Percentiles rank a stretch among this genome's conserved stretches.
Evolutionary conservation across 2,329 filamentous ascomycete species (phyloP).

Genomic region (Aspergillus floridensis): DNA sequence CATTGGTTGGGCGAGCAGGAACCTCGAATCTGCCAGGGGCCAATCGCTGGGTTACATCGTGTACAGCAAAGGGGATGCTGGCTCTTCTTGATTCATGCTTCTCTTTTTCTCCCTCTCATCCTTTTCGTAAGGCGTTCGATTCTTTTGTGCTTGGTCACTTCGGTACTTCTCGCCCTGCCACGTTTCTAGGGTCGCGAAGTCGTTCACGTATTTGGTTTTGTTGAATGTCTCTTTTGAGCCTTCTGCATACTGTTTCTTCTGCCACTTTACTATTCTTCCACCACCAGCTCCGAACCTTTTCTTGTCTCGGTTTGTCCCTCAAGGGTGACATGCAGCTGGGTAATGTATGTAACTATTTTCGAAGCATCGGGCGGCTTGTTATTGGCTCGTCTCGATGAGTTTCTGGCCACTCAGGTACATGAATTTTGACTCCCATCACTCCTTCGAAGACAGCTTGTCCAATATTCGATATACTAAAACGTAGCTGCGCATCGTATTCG

Average conservation of each 20-base stretch:
- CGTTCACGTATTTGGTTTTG: slow-evolving; percentile 20
- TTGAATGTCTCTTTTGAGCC: slow-evolving; percentile 16
- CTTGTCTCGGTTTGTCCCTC: slow-evolving; percentile 25
- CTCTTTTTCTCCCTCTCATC: slow-evolving; percentile 6
- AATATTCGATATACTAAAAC: background rate
- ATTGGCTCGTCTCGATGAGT: slow-evolving; percentile 15
- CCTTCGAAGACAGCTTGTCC: background rate
- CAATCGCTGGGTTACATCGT: slow-evolving; percentile 17
- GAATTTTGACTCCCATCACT: background rate
- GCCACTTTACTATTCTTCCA: slow-evolving; percentile 8
- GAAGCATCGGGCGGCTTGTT: background rate
- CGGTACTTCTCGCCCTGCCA: slow-evolving; percentile 37
- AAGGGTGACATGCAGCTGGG: slow-evolving; percentile 33
- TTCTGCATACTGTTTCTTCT: slow-evolving; percentile 22
- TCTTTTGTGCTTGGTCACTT: slow-evolving; percentile 27
- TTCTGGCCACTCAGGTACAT: slow-evolving; percentile 9
- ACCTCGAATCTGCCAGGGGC: background rate
- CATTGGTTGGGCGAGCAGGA: background rate
- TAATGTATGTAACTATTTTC: slow-evolving; percentile 40
- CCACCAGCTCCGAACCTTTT: slow-evolving; percentile 19
- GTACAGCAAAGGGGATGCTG: slow-evolving; percentile 29
- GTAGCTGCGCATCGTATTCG: too few species aligned
- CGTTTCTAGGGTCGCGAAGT: slow-evolving; percentile 40
- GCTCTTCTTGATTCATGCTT: slow-evolving; percentile 21
- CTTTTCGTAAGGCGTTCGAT: slow-evolving; percentile 27